Evolutionary conservation across 805 yeast species (phyloP).

Genomic region (Saccharomycopsis fodiens): DNA sequence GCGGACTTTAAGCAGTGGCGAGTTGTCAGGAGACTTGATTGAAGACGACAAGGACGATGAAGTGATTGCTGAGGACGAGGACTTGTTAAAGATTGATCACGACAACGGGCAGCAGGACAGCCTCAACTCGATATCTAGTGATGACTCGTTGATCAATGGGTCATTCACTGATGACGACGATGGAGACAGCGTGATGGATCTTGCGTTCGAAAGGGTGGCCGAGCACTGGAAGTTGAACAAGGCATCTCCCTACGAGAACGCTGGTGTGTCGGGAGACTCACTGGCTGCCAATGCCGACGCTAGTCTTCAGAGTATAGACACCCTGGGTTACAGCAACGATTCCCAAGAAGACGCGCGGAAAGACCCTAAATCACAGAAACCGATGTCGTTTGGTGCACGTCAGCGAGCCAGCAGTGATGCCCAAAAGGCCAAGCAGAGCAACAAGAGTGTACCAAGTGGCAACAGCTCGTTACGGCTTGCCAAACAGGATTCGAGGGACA

Average conservation of each 20-base stretch:
- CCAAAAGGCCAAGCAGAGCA: conserved; percentile 7
- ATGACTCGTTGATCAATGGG: conserved; percentile 17
- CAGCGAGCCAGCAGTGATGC: conserved; percentile 6
- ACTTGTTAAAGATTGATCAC: conserved; percentile 14
- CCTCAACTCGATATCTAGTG: conserved; percentile 12
- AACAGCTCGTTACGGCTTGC: background rate
- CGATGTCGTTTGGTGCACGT: background rate
- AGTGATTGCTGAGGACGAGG: conserved; percentile 11
- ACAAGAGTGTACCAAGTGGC: conserved; percentile 12
- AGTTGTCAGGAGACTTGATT: conserved; percentile 6
- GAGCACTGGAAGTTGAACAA: conserved; percentile 13
- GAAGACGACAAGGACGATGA: conserved; percentile 17
- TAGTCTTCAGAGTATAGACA: conserved; percentile 1
- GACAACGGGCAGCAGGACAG: conserved; percentile 10
- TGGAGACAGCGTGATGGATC: conserved; percentile 17
- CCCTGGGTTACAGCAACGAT: background rate
- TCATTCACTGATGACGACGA: conserved; percentile 20
- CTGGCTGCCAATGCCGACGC: background rate
- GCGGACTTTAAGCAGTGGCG: background rate
- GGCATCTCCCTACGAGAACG: background rate
- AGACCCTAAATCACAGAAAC: background rate
- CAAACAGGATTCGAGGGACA: background rate
- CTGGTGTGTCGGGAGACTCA: background rate
- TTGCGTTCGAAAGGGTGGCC: conserved; percentile 19
- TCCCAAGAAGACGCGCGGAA: background rate